Evolutionary conservation across 1,284 basidiomycete genomes (phyloP).

Genomic region (Papiliotrema flavescens): DNA sequence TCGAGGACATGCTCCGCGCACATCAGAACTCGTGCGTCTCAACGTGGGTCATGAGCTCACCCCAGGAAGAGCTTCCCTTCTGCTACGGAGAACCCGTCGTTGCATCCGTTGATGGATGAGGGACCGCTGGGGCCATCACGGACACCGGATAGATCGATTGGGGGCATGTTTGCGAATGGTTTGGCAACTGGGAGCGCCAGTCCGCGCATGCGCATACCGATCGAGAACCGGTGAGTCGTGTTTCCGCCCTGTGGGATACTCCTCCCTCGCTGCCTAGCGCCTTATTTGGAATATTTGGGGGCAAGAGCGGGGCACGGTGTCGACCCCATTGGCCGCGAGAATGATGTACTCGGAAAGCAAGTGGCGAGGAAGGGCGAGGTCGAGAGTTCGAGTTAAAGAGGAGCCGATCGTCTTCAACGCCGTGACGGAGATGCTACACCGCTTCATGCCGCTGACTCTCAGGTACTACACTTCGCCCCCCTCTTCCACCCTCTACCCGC

Average conservation of each 20-base stretch:
- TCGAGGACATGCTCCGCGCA: slow-evolving; percentile 63
- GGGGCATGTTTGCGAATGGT: not conserved
- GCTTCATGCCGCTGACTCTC: slow-evolving; percentile 6
- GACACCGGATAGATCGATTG: slow-evolving; percentile 10
- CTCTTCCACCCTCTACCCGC: slow-evolving; percentile 72
- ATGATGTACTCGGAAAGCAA: too few species aligned
- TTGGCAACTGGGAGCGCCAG: not conserved
- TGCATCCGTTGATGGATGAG: slow-evolving; percentile 45
- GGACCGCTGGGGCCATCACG: slow-evolving; percentile 27
- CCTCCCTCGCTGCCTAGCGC: too few species aligned
- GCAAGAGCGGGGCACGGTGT: too few species aligned
- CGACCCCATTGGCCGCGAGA: too few species aligned
- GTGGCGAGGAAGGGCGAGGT: too few species aligned
- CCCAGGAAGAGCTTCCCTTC: slow-evolving; percentile 28
- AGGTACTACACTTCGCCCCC: slow-evolving; percentile 80
- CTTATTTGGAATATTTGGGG: too few species aligned
- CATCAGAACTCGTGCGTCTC: not conserved
- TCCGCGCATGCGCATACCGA: slow-evolving; percentile 41
- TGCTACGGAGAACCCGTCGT: slow-evolving; percentile 48
- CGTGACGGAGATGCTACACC: too few species aligned
- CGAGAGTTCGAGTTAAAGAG: not conserved
- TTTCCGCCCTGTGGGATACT: too few species aligned
- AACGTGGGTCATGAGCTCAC: slow-evolving; percentile 1
- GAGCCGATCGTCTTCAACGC: too few species aligned
- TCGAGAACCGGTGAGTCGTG: slow-evolving; percentile 44